Conservation (phyloP, 208 protist species). For the Spongospora subterranea region DNA sequence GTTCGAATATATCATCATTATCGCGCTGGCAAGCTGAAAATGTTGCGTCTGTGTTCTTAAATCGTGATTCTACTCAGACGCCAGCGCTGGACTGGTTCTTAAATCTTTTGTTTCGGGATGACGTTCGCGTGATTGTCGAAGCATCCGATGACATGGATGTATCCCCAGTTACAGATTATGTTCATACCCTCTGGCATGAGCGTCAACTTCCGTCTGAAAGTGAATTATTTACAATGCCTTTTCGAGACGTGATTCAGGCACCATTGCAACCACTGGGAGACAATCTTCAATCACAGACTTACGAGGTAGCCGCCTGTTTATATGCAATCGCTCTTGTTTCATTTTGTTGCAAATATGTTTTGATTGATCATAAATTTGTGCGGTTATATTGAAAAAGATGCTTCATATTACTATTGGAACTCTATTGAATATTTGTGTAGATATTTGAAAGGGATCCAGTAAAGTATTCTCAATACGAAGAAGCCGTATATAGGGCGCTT, state of each 20-base stretch:
- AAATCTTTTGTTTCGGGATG: neutral
- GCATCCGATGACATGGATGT: neutral
- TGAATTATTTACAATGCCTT: neutral
- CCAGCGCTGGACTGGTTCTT: neutral
- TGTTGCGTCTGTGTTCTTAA: neutral
- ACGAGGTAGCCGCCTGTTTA: too few species aligned
- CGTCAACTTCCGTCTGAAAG: neutral
- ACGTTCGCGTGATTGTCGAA: slow-evolving; percentile 15
- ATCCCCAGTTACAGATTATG: neutral
- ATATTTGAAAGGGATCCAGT: slow-evolving; percentile 94
- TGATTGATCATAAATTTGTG: too few species aligned
- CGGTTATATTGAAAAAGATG: too few species aligned
- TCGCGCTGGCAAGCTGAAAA: neutral
- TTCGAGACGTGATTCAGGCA: slow-evolving; percentile 82
- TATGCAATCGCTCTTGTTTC: too few species aligned
- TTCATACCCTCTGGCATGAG: slow-evolving; percentile 7
- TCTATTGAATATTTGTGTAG: slow-evolving; percentile 7
- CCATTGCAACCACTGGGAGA: slow-evolving; percentile 95
- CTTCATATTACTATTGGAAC: neutral
- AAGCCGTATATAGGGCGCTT: slow-evolving; percentile 75
- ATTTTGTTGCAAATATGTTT: too few species aligned
- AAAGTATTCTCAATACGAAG: slow-evolving; percentile 93
- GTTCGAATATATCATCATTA: neutral
- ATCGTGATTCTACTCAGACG: neutral
- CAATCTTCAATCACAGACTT: slow-evolving; percentile 92